Percentiles rank a stretch among this genome's conserved stretches.
phyloP scores from a whole-genome alignment of 345 rosid genomes.

The Murraya koenigii region DNA sequence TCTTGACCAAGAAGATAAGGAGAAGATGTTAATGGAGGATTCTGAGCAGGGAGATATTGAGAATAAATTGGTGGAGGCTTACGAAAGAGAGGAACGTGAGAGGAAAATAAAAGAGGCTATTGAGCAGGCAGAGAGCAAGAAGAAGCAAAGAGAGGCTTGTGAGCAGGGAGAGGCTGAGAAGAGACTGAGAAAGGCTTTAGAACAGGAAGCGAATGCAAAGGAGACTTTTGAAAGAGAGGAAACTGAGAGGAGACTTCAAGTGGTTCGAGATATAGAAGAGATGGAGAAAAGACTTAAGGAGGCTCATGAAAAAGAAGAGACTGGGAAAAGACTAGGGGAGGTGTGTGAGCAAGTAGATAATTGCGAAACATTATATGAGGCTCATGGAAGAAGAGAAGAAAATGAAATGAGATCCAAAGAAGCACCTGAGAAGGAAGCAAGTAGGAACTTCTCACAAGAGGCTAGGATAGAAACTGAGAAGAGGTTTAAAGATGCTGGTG shows the following conservation, averaged over 20 bases:
- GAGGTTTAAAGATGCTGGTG: slow-evolving; percentile 35
- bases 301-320: slow-evolving; percentile 25
- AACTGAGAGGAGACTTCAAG: slow-evolving; percentile 36
- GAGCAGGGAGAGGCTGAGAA: slow-evolving; percentile 36
- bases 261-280: slow-evolving; percentile 22
- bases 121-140: slow-evolving; percentile 37
- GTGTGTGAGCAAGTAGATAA: slow-evolving; percentile 8
- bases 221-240: slow-evolving; percentile 36
- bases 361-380: slow-evolving; percentile 22
- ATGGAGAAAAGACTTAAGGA: slow-evolving; percentile 9
- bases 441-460: slow-evolving; percentile 19
- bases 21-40: slow-evolving; percentile 41
- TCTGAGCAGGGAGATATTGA: slow-evolving; percentile 35
- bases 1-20: slow-evolving; percentile 34
- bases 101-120: slow-evolving; percentile 26
- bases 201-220: slow-evolving; percentile 33
- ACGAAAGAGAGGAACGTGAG: slow-evolving; percentile 35
- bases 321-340: slow-evolving; percentile 1
- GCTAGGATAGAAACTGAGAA: slow-evolving; percentile 39
- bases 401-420: slow-evolving; percentile 29
- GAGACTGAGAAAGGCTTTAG: slow-evolving; percentile 26
- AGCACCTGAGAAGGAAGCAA: slow-evolving; percentile 24
- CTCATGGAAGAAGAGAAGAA: slow-evolving; percentile 27
- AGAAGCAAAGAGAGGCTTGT: slow-evolving; percentile 36
- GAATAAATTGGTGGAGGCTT: slow-evolving; percentile 30